Base-by-base conservation (phyloP, 2,329 filamentous ascomycete genomes). In the Reticulascus tulasneorum region DNA sequence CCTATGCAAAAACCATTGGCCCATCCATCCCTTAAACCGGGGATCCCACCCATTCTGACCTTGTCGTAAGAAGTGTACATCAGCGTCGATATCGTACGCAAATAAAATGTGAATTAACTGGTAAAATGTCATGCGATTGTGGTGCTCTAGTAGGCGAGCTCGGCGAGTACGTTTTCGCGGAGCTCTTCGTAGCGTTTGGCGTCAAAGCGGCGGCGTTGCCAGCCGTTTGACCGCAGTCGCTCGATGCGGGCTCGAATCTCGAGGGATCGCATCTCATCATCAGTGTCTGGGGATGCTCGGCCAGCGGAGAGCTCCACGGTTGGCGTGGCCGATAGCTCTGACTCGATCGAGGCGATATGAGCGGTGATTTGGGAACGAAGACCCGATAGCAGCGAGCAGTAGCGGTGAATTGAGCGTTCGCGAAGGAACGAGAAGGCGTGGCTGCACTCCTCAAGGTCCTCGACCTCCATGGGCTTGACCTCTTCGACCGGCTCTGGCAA, bases 191-290 rank as follows among this genome's bases (percentile, higher is more conserved):
- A 79, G 23, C 71, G 63, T 28, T 59, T 54, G 6, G 59, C 57
- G 42, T 80, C 69, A 45, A 80, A 80, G 16, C 75, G 67, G 46
- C 68, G 68, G 19, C 76, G 60, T 48, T 66, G 66, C 75, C 76
- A 79, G 3, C 74, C 74, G 32, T 49, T 63, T n/a, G 66, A 66
- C 15, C 73, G 67, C 9, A 80, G 56, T 9, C 69, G 63, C 55
- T 75, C 71, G 45, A 79, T 77, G 17, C 75, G 66, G 7, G 69
- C 62, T 39, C 64, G 60, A 4, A 75, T 55, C 22, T 75, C 70
- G 13, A 63, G 47, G 3, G 48, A 47, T 13, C 60, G 60, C 35
- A 59, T 46, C 35, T 66, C 63, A 18, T 64, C 63, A 26, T 50
- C 57, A 17, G 33, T 39, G 12, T 38, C 41, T 4, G 44, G 44